Evolutionary conservation across 2,329 filamentous ascomycete genomes (phyloP).

Genomic region (Verticillium isaacii): DNA sequence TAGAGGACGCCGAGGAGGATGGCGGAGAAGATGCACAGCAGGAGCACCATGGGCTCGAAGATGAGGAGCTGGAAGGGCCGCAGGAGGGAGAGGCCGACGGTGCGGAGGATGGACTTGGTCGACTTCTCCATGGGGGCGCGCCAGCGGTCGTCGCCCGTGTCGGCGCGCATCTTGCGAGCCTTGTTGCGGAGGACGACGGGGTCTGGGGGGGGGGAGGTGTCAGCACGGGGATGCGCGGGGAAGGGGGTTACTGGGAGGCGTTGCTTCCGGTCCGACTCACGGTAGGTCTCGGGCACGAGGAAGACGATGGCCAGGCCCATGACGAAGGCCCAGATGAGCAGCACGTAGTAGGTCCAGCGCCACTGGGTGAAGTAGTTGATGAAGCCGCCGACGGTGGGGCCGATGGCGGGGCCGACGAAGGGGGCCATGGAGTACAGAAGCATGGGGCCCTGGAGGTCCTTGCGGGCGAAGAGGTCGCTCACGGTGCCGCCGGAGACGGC

Average conservation of each 20-base stretch:
- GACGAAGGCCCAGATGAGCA: constrained; percentile 74
- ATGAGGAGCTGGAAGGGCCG: constrained; percentile 76
- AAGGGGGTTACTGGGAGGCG: no score
- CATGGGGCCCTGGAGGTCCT: constrained; percentile 76
- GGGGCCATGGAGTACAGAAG: constrained; percentile 68
- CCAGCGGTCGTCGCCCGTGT: constrained; percentile 75
- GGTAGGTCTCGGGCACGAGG: constrained; percentile 85
- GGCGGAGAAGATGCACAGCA: constrained; percentile 76
- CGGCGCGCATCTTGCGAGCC: constrained; percentile 62
- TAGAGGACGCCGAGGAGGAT: constrained; percentile 85
- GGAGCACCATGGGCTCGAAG: constrained; percentile 80
- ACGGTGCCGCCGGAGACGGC: constrained; percentile 81
- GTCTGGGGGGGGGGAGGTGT: constrained; percentile 27
- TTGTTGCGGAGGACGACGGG: constrained; percentile 70
- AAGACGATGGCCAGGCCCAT: constrained; percentile 61
- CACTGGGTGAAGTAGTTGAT: constrained; percentile 73
- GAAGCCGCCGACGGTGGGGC: constrained; percentile 67
- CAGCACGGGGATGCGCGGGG: no score
- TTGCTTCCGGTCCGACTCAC: constrained; percentile 26
- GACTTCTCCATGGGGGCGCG: constrained; percentile 71
- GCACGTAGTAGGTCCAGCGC: constrained; percentile 80
- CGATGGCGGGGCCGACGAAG: constrained; percentile 57
- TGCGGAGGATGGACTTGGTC: constrained; percentile 60
- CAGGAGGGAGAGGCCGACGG: constrained; percentile 54
- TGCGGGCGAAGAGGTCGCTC: constrained; percentile 67